phyloP scores from a whole-genome alignment of 495 filamentous ascomycete species.

The Durotheca rogersii region DNA sequence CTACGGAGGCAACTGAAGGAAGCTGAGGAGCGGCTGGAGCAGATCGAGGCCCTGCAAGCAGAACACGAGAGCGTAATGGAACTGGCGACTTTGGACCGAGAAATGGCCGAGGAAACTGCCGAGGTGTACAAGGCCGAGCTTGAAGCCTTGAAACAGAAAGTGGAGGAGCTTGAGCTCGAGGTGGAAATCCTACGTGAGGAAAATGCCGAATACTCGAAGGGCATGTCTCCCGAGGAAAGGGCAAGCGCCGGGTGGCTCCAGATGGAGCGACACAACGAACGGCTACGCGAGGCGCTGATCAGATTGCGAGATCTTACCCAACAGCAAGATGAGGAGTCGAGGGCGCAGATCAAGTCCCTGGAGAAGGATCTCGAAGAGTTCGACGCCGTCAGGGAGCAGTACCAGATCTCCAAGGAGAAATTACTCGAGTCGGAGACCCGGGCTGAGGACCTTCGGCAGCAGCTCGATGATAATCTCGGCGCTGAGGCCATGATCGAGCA shows the following conservation, averaged over 20 bases:
- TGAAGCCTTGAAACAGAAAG: slow-evolving; percentile 68
- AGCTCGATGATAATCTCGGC: slow-evolving; percentile 82
- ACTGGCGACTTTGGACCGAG: slow-evolving; percentile 83
- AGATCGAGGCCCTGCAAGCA: slow-evolving; percentile 69
- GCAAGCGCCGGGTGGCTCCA: slow-evolving; percentile 84
- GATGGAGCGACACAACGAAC: slow-evolving; percentile 85
- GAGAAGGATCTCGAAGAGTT: slow-evolving; percentile 78
- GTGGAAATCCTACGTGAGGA: slow-evolving; percentile 85
- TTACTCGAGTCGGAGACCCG: slow-evolving; percentile 70
- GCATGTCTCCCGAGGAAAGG: slow-evolving; percentile 85
- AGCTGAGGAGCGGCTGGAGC: slow-evolving; percentile 63
- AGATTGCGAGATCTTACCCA: slow-evolving; percentile 82
- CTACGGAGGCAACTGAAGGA: slow-evolving; percentile 77
- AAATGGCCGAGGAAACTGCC: slow-evolving; percentile 94
- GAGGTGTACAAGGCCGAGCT: slow-evolving; percentile 79
- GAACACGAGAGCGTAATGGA: slow-evolving; percentile 85
- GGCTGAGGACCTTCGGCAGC: slow-evolving; percentile 83
- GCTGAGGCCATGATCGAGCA: slow-evolving; percentile 94
- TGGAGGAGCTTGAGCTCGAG: slow-evolving; percentile 85
- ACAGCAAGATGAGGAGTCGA: slow-evolving; percentile 78
- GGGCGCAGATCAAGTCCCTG: slow-evolving; percentile 71
- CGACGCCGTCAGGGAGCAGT: slow-evolving; percentile 67
- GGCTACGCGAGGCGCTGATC: slow-evolving; percentile 82
- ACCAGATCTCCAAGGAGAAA: slow-evolving; percentile 67
- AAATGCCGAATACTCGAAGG: slow-evolving; percentile 75